A percentile compares a stretch with the other conserved stretches of the same genome.
phyloP scores from a whole-genome alignment of 202 grass and related monocot species.

The Zizania palustris region DNA sequence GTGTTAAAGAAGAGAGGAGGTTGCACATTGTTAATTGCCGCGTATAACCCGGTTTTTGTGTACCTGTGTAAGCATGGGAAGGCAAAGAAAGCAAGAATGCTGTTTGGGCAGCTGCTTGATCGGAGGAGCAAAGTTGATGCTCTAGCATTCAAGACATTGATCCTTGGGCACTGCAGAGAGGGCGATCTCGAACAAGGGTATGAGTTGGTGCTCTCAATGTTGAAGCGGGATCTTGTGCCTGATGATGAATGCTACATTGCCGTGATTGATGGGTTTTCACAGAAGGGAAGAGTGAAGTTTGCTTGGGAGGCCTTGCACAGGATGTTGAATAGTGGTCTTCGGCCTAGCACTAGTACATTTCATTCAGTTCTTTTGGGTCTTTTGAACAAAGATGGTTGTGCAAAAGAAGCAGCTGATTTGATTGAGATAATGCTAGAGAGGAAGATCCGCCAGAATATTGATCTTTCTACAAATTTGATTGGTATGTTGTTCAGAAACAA shows the following conservation, averaged over 20 bases:
- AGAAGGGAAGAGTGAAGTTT: slow-evolving; percentile 58
- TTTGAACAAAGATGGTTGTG: slow-evolving; percentile 60
- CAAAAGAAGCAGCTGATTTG: slow-evolving; percentile 73
- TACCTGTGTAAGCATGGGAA: slow-evolving; percentile 69
- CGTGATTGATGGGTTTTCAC: slow-evolving; percentile 63
- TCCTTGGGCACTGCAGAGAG: slow-evolving; percentile 81
- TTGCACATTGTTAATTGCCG: slow-evolving; percentile 59
- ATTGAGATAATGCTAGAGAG: slow-evolving; percentile 76
- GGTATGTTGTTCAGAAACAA: slow-evolving; percentile 52
- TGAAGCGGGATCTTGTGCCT: slow-evolving; percentile 76
- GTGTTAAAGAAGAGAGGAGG: slow-evolving; percentile 62
- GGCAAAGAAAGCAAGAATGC: slow-evolving; percentile 69
- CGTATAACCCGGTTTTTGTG: slow-evolving; percentile 78
- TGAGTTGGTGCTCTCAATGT: slow-evolving; percentile 71
- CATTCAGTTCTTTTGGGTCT: slow-evolving; percentile 73
- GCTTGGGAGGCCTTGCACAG: slow-evolving; percentile 68
- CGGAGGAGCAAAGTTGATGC: slow-evolving; percentile 64
- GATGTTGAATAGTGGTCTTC: slow-evolving; percentile 77
- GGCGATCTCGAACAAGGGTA: slow-evolving; percentile 64
- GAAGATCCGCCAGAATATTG: slow-evolving; percentile 67
- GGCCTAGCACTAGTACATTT: slow-evolving; percentile 72
- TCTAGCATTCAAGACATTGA: slow-evolving; percentile 74
- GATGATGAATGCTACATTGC: slow-evolving; percentile 64
- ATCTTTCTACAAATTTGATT: slow-evolving; percentile 68
- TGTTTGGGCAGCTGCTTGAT: slow-evolving; percentile 68